phyloP scores from a whole-genome alignment of 176 grass and related monocot species.

The Cocos nucifera region DNA sequence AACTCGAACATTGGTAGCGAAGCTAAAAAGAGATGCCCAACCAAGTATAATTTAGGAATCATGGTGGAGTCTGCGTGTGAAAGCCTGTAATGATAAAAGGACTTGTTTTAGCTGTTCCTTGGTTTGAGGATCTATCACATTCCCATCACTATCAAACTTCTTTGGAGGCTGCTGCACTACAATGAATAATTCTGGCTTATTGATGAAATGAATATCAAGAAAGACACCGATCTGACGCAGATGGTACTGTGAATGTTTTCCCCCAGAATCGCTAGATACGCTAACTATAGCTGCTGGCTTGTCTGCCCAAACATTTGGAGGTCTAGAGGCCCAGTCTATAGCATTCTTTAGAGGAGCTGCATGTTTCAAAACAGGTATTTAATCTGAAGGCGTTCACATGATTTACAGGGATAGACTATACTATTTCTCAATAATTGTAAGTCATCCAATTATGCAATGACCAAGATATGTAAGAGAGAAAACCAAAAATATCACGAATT shows the following conservation, averaged over 20 bases:
- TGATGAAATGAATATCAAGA: constrained; percentile 88
- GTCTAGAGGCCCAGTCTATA: constrained; percentile 86
- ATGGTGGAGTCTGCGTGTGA: constrained; percentile 43
- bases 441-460: no score
- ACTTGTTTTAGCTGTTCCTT: constrained; percentile 60
- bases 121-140: constrained; percentile 48
- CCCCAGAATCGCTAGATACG: constrained; percentile 52
- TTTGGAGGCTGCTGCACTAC: no score
- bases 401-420: no score
- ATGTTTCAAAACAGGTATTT: neutral
- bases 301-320: constrained; percentile 64
- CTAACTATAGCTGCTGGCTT: constrained; percentile 79
- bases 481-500: no score
- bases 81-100: constrained; percentile 62
- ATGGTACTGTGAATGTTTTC: constrained; percentile 64
- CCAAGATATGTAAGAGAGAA: no score
- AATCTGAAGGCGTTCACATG: no score
- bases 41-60: no score
- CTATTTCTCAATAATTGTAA: no score
- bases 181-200: constrained; percentile 75
- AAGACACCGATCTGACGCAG: constrained; percentile 79
- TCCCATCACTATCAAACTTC: constrained; percentile 23
- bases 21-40: no score
- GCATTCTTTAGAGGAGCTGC: constrained; percentile 85
- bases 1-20: no score